A percentile compares a stretch with the other conserved stretches of the same genome.
phyloP scores from a whole-genome alignment of 306 rosid species.

The Prosopis cineraria region DNA sequence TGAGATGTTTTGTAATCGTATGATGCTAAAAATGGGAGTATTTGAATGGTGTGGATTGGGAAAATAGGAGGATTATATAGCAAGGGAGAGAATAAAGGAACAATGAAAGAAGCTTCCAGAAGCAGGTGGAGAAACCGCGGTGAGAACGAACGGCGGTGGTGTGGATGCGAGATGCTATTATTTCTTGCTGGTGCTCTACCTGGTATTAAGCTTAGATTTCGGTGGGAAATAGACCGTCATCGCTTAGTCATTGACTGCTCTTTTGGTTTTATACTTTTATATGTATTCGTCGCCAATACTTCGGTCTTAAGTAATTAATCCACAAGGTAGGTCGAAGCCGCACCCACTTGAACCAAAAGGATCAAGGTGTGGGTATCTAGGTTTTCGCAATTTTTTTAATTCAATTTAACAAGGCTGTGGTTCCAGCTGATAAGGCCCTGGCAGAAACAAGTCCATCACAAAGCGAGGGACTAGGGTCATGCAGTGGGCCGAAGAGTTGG shows the following conservation, averaged over 20 bases:
- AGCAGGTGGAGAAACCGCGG: neutral
- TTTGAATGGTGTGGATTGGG: neutral
- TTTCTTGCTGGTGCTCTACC: no score
- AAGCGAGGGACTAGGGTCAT: no score
- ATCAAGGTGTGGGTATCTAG: no score
- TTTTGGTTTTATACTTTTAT: neutral
- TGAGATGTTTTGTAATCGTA: neutral
- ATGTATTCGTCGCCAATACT: neutral
- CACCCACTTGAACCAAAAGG: no score
- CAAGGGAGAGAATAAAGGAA: neutral
- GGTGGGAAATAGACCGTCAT: neutral
- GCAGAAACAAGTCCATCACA: no score
- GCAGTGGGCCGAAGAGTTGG: no score
- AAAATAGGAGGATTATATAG: neutral
- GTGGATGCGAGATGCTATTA: neutral
- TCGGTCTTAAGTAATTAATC: neutral
- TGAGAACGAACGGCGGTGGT: neutral
- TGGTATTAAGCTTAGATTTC: no score
- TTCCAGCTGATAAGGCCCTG: no score
- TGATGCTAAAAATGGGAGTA: no score
- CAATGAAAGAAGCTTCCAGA: neutral
- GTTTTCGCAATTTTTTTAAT: no score
- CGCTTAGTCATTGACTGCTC: neutral
- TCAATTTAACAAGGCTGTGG: no score
- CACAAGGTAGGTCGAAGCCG: no score